phyloP scores from a whole-genome alignment of 495 filamentous ascomycete species.

The Hapsidospora chrysogenum region DNA sequence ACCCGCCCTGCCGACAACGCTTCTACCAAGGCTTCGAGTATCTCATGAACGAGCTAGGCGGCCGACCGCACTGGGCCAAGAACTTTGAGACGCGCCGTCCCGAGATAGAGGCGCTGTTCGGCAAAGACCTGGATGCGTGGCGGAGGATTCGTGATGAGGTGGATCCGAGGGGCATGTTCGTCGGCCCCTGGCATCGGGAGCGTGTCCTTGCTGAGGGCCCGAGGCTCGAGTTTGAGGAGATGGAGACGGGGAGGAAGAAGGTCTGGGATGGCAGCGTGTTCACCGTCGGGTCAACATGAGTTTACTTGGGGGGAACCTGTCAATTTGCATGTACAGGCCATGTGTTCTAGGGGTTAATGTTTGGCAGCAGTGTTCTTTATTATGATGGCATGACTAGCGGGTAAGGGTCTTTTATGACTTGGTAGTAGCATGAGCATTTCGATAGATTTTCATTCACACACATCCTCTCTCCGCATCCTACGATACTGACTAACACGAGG shows the following conservation, averaged over 20 bases:
- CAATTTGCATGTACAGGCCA: no score
- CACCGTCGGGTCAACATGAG: no score
- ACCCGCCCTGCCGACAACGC: constrained; percentile 59
- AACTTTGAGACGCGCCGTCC: constrained; percentile 53
- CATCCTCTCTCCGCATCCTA: no score
- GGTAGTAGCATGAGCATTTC: no score
- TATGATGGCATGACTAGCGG: no score
- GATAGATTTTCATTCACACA: no score
- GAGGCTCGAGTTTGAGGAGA: constrained; percentile 21
- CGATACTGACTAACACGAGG: no score
- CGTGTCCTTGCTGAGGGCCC: constrained; percentile 37
- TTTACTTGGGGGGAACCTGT: no score
- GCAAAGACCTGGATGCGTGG: constrained; percentile 41
- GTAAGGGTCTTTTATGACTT: no score
- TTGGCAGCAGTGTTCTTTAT: no score
- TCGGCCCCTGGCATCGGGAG: constrained; percentile 74
- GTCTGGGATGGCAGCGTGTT: not conserved
- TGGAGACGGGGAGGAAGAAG: constrained; percentile 7
- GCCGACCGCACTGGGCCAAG: constrained; percentile 95
- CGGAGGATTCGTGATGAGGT: constrained; percentile 47
- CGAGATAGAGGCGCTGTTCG: constrained; percentile 40
- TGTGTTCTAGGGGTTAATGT: no score
- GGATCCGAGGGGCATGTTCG: constrained; percentile 86
- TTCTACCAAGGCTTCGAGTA: constrained; percentile 94
- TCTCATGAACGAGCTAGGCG: constrained; percentile 83